These are phyloP conservation scores for Kalmanozyma brasiliensis DNA, from an alignment of 1,284 basidiomycete genomes.

Conservation along the genomic window DNA sequence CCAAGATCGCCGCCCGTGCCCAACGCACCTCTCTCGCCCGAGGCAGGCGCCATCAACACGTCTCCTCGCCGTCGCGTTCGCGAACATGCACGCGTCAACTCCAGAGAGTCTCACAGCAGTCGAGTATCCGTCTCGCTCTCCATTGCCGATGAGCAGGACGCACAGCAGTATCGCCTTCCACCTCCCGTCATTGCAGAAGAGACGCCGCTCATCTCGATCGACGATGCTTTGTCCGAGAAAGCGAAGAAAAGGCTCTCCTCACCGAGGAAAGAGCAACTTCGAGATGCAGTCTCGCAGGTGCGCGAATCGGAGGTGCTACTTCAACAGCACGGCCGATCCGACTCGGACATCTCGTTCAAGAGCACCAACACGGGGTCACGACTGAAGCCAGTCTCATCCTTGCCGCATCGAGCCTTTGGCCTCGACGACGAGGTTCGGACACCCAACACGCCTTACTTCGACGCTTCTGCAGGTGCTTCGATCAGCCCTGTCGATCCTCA, in stretches of 20 bases:
- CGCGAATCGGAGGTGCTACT: constrained; percentile 4
- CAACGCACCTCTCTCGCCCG: constrained; percentile 17
- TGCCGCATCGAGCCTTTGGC: constrained; percentile 12
- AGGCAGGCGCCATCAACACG: constrained; percentile 15
- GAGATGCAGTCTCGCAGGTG: constrained; percentile 1
- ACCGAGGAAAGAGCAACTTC: constrained; percentile 7
- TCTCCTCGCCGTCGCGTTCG: constrained; percentile 24
- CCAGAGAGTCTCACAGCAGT: constrained; percentile 25
- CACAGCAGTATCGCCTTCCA: constrained; percentile 14
- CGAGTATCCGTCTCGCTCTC: constrained; percentile 36
- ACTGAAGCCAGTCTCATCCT: constrained; percentile 8
- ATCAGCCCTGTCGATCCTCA: neutral
- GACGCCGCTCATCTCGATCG: constrained; percentile 27
- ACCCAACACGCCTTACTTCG: constrained; percentile 57
- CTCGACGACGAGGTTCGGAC: constrained; percentile 49
- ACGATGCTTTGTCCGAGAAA: constrained; percentile 1
- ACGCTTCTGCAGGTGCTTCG: constrained; percentile 30
- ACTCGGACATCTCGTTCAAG: constrained; percentile 49
- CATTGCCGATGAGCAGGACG: constrained; percentile 46
- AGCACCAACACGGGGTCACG: constrained; percentile 15
- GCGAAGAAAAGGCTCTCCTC: neutral
- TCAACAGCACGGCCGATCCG: constrained; percentile 38
- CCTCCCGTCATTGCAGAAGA: constrained; percentile 29
- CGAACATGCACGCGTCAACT: constrained; percentile 15
- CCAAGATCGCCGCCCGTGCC: constrained; percentile 26